phyloP scores from a whole-genome alignment of 139 green algal species.

The Edaphochlamys debaryana region DNA sequence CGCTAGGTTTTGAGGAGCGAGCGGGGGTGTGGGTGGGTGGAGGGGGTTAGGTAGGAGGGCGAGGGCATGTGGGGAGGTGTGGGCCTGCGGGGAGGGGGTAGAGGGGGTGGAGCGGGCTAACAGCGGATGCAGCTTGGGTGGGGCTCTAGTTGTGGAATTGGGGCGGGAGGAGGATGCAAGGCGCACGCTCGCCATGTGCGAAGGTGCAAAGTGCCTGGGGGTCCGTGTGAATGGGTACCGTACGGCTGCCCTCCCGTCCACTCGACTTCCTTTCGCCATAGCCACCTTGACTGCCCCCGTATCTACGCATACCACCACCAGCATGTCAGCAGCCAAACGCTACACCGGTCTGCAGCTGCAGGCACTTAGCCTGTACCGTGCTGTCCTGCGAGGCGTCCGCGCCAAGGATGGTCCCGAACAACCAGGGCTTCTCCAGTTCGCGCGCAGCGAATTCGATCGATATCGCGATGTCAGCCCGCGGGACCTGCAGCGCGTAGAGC shows the following conservation, averaged over 20 bases:
- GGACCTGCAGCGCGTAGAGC: constrained; percentile 24
- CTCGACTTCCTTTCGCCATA: neutral
- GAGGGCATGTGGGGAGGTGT: no score
- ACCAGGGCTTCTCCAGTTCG: neutral
- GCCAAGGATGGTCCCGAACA: neutral
- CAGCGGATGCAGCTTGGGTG: neutral
- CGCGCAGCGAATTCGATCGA: constrained; percentile 6
- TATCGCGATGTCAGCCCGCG: neutral
- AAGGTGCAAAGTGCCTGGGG: neutral
- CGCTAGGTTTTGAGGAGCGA: neutral
- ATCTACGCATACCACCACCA: neutral
- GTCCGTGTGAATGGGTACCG: neutral
- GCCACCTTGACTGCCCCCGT: neutral
- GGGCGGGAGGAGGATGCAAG: neutral
- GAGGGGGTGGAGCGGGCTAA: no score
- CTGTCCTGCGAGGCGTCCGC: neutral
- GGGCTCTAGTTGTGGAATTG: neutral
- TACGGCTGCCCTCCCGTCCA: no score
- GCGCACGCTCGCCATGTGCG: no score
- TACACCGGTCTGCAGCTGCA: constrained; percentile 12
- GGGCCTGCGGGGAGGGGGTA: no score
- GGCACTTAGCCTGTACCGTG: neutral
- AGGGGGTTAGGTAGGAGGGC: neutral
- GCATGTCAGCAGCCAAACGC: neutral
- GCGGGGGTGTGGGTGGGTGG: no score